Percentiles rank a stretch among this genome's conserved stretches.
Evolutionary conservation across 768 basidiomycete genomes (phyloP).

Genomic region (Vararia minispora): DNA sequence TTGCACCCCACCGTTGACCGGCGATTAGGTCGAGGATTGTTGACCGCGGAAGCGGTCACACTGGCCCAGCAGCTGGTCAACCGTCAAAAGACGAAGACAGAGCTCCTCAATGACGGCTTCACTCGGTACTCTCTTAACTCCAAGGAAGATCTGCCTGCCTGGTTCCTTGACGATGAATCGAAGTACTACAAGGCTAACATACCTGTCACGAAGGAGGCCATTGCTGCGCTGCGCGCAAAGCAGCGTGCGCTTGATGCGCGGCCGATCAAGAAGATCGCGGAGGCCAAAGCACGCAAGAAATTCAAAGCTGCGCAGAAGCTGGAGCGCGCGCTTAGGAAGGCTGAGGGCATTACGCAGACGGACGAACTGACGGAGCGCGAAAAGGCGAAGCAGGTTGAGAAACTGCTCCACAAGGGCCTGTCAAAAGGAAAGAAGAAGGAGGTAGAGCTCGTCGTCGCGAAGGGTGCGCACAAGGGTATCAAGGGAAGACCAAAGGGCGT

Average conservation of each 20-base stretch:
- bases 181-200: constrained; percentile 91
- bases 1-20: background rate
- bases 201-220: constrained; percentile 94
- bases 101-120: constrained; percentile 92
- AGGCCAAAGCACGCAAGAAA: constrained; percentile 97
- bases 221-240: constrained; percentile 73
- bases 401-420: constrained; percentile 74
- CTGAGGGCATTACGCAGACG: constrained; percentile 83
- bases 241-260: constrained; percentile 92
- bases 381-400: constrained; percentile 89
- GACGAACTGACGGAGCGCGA: constrained; percentile 90
- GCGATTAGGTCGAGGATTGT: constrained; percentile 61
- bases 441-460: constrained; percentile 84
- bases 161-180: constrained; percentile 96
- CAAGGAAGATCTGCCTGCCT: constrained; percentile 85
- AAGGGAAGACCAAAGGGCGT: constrained; percentile 93
- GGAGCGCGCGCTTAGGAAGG: constrained; percentile 92
- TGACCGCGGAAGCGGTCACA: constrained; percentile 83
- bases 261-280: constrained; percentile 98
- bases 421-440: constrained; percentile 62
- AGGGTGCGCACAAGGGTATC: constrained; percentile 78
- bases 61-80: constrained; percentile 89
- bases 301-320: constrained; percentile 73
- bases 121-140: constrained; percentile 85
- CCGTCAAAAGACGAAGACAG: constrained; percentile 76